Base-by-base conservation (phyloP, 192 early-diverging fungal genomes). In the Pilaira anomala region DNA sequence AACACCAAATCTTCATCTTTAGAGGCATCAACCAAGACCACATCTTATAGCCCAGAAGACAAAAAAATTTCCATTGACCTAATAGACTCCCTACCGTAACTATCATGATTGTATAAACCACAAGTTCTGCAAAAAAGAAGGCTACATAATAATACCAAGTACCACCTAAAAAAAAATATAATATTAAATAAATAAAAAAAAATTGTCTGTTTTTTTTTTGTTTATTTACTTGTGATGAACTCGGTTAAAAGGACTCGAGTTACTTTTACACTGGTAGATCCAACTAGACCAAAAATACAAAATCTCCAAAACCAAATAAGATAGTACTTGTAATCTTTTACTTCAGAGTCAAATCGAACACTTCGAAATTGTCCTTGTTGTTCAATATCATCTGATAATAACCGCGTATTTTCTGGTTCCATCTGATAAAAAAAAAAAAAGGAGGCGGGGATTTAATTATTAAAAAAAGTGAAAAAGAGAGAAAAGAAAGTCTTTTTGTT, bases 41-140 rank as follows among this genome's bases (percentile, higher is more conserved):
- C 41, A 56, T 55, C 29, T 46, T 25, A 33, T 18, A 22, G 1
- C 21, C 63, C 26, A 65, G 18, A 30, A 21, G 21, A 16, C 42
- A 56, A 30, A 65, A 65, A n/a, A 56, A 65, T 7, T 22, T 22
- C 25, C 52, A 48, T 19, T 65, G 63, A 18, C 52, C 52, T 18
- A 45, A 40, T 5, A 52, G 39, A 2, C 52, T 54, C 22, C 63
- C 63, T 4, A 65, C 36, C 1, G 25, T 52, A 13, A 65, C 28
- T 9, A 65, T 56, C 9, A 57, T 33, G 1, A 57, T 14, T 18
- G 63, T 56, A 16, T 65, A 65, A 1, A 65, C 45, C 44, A 45
- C n/a, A 2, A 65, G 3, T 40, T 54, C 44, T 3, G 54, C 11
- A 19, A 65, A 44, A 55, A 65, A 65, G 25, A 65, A 44, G 2